Conservation (phyloP, 352 stramenopile genomes). For the Globisporangium cederbergense region DNA sequence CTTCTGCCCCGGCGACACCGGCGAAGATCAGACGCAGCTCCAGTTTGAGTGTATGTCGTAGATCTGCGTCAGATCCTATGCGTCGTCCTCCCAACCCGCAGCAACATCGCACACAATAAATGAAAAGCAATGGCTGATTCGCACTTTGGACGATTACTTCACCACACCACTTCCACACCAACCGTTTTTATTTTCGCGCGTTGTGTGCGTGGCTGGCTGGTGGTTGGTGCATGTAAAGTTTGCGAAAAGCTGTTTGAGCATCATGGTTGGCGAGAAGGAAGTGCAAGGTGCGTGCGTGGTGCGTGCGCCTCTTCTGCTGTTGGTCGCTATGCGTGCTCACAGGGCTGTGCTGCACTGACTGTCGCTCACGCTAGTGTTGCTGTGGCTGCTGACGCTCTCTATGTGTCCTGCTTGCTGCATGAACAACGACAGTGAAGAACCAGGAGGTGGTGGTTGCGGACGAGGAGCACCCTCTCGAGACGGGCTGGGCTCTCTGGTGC, state of each 20-base stretch:
- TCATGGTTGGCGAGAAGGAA: constrained; percentile 16
- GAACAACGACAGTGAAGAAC: constrained; percentile 13
- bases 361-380: background rate
- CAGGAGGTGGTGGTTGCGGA: constrained; percentile 22
- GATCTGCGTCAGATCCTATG: constrained; percentile 14
- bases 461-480: constrained; percentile 85
- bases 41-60: constrained; percentile 30
- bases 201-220: constrained; percentile 3
- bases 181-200: background rate
- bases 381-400: background rate
- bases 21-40: constrained; percentile 34
- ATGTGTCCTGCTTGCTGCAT: background rate
- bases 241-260: constrained; percentile 18
- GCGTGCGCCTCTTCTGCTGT: background rate
- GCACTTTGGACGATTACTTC: too few species aligned
- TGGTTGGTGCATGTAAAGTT: constrained; percentile 15
- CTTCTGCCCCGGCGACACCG: constrained; percentile 17
- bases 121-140: too few species aligned
- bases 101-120: background rate
- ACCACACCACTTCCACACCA: too few species aligned
- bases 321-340: background rate
- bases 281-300: constrained; percentile 15
- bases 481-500: constrained; percentile 87
- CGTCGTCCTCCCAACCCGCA: constrained; percentile 3
- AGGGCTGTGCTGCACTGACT: background rate